These are phyloP conservation scores for Quercus gilva DNA, from an alignment of 306 rosid genomes.

Conservation along the genomic window DNA sequence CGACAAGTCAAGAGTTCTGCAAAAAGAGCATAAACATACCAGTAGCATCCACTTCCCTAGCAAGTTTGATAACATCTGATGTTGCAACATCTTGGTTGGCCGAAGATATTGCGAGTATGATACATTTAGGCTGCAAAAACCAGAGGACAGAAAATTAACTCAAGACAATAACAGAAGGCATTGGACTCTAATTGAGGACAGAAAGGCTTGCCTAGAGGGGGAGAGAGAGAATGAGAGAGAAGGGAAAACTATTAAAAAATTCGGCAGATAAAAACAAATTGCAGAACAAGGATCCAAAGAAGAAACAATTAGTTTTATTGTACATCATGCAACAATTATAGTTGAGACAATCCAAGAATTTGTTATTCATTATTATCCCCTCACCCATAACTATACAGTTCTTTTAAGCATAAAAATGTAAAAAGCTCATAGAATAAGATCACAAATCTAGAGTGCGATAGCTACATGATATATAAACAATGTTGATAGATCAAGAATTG, in stretches of 20 bases:
- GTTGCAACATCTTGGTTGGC: slow-evolving; percentile 95
- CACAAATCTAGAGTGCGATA: neutral
- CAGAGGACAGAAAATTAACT: neutral
- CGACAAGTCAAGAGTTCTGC: neutral
- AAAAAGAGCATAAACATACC: slow-evolving; percentile 33
- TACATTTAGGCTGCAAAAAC: slow-evolving; percentile 68
- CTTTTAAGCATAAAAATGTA: neutral
- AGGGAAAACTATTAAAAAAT: neutral
- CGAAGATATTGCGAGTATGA: slow-evolving; percentile 84
- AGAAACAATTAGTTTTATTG: neutral
- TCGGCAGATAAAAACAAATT: too few species aligned
- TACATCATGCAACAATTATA: too few species aligned
- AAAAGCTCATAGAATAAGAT: neutral
- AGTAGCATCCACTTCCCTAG: slow-evolving; percentile 81
- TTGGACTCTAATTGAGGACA: neutral
- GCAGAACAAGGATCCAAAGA: neutral
- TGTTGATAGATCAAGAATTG: neutral
- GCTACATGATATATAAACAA: neutral
- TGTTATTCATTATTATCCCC: neutral
- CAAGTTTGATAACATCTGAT: slow-evolving; percentile 88
- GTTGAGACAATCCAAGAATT: too few species aligned
- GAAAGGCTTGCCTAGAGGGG: neutral
- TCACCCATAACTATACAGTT: neutral
- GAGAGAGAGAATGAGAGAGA: neutral
- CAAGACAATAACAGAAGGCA: neutral